Percentiles rank a stretch among this genome's conserved stretches.
phyloP scores from a whole-genome alignment of 495 filamentous ascomycete species.

The Cudoniella acicularis region DNA sequence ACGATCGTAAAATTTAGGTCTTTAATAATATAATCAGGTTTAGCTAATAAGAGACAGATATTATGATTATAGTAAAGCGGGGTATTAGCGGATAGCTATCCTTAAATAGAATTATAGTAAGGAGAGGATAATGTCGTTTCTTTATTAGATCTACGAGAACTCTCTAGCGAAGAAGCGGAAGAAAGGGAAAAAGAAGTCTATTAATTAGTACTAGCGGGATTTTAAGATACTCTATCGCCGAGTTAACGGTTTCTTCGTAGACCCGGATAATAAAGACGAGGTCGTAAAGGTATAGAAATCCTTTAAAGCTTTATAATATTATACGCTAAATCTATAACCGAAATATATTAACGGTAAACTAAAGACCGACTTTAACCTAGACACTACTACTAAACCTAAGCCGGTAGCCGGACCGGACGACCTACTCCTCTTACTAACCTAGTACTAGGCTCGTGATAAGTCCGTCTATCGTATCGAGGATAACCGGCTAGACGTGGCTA shows the following conservation, averaged over 20 bases:
- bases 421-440: conserved; percentile 14
- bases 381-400: conserved; percentile 16
- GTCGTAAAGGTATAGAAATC: conserved; percentile 31
- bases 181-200: conserved; percentile 9
- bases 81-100: conserved; percentile 10
- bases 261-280: conserved; percentile 24
- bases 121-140: conserved; percentile 13
- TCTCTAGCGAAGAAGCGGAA: not conserved
- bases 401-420: conserved; percentile 14
- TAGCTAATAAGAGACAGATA: conserved; percentile 13
- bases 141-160: not conserved
- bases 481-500: conserved; percentile 14
- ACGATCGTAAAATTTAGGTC: not conserved
- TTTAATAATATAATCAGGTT: not conserved
- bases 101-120: conserved; percentile 12
- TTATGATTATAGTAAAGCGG: not conserved
- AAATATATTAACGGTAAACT: conserved; percentile 14
- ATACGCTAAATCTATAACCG: not conserved
- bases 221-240: conserved; percentile 22
- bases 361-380: conserved; percentile 8
- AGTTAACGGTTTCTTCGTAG: conserved; percentile 23
- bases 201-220: conserved; percentile 20
- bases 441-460: conserved; percentile 18
- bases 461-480: conserved; percentile 18
- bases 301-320: not conserved